These are phyloP conservation scores for Cystofilobasidium capitatum DNA, from an alignment of 768 basidiomycete genomes.

Conservation along the genomic window DNA sequence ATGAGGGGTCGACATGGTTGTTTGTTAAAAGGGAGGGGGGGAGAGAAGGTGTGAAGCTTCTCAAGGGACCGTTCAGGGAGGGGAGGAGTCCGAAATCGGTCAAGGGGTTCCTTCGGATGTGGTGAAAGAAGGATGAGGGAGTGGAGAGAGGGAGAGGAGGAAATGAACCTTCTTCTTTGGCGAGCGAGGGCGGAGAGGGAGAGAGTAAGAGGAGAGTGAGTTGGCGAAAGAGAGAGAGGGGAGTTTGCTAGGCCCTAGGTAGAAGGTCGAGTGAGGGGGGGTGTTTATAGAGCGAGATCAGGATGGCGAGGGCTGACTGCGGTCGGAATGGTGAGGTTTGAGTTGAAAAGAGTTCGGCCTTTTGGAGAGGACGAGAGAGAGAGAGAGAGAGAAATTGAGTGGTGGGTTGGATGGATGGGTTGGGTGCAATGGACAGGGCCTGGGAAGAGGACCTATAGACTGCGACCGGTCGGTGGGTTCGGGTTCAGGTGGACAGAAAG, in stretches of 20 bases:
- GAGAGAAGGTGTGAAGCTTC: neutral
- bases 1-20: neutral
- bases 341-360: neutral
- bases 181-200: constrained; percentile 4
- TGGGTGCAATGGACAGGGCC: neutral
- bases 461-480: neutral
- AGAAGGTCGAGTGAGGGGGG: constrained; percentile 17
- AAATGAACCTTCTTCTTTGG: constrained; percentile 21
- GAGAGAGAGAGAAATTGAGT: neutral
- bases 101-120: neutral
- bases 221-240: neutral
- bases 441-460: neutral
- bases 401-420: neutral
- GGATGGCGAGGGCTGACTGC: neutral
- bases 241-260: constrained; percentile 25
- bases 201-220: too few relatives aligned
- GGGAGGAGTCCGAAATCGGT: neutral
- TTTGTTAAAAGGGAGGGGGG: neutral
- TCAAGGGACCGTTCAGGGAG: neutral
- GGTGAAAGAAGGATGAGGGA: neutral
- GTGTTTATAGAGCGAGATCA: constrained; percentile 21
- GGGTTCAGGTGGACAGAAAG: neutral
- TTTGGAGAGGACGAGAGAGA: neutral
- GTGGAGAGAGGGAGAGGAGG: neutral
- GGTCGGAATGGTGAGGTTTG: neutral